These are phyloP conservation scores for Trichocomaceae sp. DNA, from an alignment of 2,329 filamentous ascomycete species.

Conservation along the genomic window DNA sequence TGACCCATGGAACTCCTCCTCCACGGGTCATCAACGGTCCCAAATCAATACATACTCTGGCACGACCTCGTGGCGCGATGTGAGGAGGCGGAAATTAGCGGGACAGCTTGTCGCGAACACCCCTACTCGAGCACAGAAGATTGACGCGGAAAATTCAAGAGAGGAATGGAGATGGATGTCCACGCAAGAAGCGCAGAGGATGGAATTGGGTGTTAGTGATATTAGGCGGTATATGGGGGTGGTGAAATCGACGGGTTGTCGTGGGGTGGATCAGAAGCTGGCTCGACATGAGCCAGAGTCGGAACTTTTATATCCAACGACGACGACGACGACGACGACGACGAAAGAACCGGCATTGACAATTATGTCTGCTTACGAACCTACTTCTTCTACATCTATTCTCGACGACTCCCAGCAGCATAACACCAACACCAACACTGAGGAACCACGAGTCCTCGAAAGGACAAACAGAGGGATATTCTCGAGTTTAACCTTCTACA, in stretches of 20 bases:
- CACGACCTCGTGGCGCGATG: slow-evolving; percentile 64
- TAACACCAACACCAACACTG: neutral
- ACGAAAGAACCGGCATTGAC: neutral
- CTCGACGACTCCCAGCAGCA: too few relatives aligned
- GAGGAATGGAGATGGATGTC: slow-evolving; percentile 47
- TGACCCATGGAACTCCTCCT: slow-evolving; percentile 56
- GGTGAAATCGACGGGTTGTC: slow-evolving; percentile 15
- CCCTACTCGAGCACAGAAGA: neutral
- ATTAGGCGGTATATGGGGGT: slow-evolving; percentile 44
- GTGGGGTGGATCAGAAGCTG: neutral
- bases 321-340: neutral
- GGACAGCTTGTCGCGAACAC: slow-evolving; percentile 52
- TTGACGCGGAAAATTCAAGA: slow-evolving; percentile 38
- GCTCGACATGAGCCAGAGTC: too few relatives aligned
- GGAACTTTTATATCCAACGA: too few relatives aligned
- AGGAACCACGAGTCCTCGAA: neutral
- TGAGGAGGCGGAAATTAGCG: slow-evolving; percentile 61
- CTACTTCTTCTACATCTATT: neutral
- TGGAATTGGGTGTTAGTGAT: slow-evolving; percentile 29
- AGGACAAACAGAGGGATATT: slow-evolving; percentile 51
- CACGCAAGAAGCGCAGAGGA: slow-evolving; percentile 21
- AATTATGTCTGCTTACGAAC: neutral
- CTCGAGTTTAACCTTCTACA: slow-evolving; percentile 65
- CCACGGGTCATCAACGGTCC: slow-evolving; percentile 71
- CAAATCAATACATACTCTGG: slow-evolving; percentile 56